These are phyloP conservation scores for Nakataea oryzae DNA, from an alignment of 2,329 filamentous ascomycete species.

Conservation along the genomic window DNA sequence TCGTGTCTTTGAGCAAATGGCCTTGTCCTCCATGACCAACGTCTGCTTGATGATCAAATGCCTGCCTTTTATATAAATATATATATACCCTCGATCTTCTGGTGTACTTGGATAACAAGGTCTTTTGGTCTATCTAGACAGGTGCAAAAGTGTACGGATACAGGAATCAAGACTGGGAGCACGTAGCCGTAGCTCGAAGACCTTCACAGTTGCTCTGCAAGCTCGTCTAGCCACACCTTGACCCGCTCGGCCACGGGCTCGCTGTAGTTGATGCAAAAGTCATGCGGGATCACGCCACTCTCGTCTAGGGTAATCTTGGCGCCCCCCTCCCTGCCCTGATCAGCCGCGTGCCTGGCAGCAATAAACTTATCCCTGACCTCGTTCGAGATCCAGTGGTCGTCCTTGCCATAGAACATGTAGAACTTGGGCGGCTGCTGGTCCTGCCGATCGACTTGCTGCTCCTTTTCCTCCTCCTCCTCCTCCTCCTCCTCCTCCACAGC, in stretches of 20 bases:
- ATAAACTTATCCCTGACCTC: constrained; percentile 47
- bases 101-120: too few relatives aligned
- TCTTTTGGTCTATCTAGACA: too few relatives aligned
- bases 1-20: too few relatives aligned
- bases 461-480: not conserved
- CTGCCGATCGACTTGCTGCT: not conserved
- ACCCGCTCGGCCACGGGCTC: constrained; percentile 38
- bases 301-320: constrained; percentile 44
- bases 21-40: too few relatives aligned
- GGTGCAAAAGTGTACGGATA: too few relatives aligned
- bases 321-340: constrained; percentile 20
- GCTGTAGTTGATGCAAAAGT: constrained; percentile 46
- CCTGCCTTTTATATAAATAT: too few relatives aligned
- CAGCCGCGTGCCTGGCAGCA: constrained; percentile 21
- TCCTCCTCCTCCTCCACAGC: constrained; percentile 11
- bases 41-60: too few relatives aligned
- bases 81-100: too few relatives aligned
- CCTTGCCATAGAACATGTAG: constrained; percentile 47
- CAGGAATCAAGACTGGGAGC: not conserved
- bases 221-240: constrained; percentile 39
- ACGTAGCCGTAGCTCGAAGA: not conserved
- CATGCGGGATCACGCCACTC: constrained; percentile 41
- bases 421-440: constrained; percentile 31
- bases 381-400: constrained; percentile 54
- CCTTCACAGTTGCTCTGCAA: constrained; percentile 16